These are phyloP conservation scores for Peronospora tabacina DNA, from an alignment of 352 stramenopile species.

Conservation along the genomic window DNA sequence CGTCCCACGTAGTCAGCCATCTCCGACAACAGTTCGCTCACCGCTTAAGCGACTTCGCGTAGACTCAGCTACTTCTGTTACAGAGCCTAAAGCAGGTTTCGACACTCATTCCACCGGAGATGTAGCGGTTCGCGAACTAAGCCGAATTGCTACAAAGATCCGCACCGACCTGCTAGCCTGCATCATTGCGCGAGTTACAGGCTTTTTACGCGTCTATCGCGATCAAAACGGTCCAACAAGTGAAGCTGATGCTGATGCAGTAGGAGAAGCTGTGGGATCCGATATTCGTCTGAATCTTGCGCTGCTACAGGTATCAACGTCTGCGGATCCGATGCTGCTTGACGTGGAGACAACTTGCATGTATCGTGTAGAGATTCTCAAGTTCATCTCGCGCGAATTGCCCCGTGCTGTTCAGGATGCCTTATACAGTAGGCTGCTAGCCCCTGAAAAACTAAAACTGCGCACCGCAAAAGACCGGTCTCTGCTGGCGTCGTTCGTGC, in stretches of 20 bases:
- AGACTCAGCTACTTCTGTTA: conserved; percentile 14
- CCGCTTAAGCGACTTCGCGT: conserved; percentile 25
- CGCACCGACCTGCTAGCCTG: conserved; percentile 51
- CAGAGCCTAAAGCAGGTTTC: conserved; percentile 6
- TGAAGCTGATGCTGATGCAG: conserved; percentile 31
- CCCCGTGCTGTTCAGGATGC: conserved; percentile 63
- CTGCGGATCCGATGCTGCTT: conserved; percentile 25
- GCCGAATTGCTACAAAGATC: conserved; percentile 48
- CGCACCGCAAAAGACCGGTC: conserved; percentile 48
- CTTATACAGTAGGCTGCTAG: conserved; percentile 54
- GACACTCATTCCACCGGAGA: conserved; percentile 31
- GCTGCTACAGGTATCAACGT: conserved; percentile 32
- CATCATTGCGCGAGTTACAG: conserved; percentile 59
- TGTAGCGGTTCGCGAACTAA: conserved; percentile 57
- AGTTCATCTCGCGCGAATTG: conserved; percentile 74
- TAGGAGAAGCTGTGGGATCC: conserved; percentile 43
- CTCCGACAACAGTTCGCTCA: conserved; percentile 17
- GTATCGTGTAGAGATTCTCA: conserved; percentile 82
- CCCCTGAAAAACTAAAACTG: conserved; percentile 49
- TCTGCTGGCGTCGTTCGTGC: conserved; percentile 61
- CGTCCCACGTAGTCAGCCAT: conserved; percentile 14
- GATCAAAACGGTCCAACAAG: conserved; percentile 21
- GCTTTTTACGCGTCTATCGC: conserved; percentile 52
- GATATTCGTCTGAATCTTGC: conserved; percentile 62
- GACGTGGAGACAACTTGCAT: conserved; percentile 64